A percentile compares a stretch with the other conserved stretches of the same genome.
Conservation (phyloP, 2,329 filamentous ascomycete genomes). For the Pseudogymnoascus sp. region DNA sequence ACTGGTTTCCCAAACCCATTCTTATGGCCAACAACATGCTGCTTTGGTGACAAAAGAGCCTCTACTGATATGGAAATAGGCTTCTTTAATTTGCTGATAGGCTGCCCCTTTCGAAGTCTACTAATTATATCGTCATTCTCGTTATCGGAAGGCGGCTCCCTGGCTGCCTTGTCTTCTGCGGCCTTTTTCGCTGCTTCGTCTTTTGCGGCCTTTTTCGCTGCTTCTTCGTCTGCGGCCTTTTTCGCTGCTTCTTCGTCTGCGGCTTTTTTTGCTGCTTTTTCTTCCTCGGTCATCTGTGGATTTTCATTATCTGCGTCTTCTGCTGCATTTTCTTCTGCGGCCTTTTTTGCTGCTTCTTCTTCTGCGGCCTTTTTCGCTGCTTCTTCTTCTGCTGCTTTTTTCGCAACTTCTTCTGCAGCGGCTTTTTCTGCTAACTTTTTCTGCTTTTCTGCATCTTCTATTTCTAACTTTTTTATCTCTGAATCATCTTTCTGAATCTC, state of each 20-base stretch:
- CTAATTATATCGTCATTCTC: constrained; percentile 8
- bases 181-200: background rate
- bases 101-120: constrained; percentile 5
- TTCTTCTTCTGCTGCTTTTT: background rate
- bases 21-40: constrained; percentile 11
- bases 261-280: background rate
- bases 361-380: background rate
- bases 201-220: background rate
- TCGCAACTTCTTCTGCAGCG: background rate
- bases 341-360: background rate
- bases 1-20: constrained; percentile 10
- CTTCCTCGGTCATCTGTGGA: background rate
- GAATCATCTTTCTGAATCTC: too few species aligned
- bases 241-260: background rate
- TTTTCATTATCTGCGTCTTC: background rate
- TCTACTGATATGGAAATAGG: background rate
- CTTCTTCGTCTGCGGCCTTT: background rate
- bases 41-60: background rate
- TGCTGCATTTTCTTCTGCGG: background rate
- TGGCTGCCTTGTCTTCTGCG: background rate
- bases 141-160: background rate
- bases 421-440: too few species aligned
- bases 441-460: too few species aligned
- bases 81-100: constrained; percentile 4
- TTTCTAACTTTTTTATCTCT: too few species aligned